Evolutionary conservation across 2,329 filamentous ascomycete species (phyloP), one percentile per base, ranked within the genome.

Genomic region (Ophiocordyceps camponoti-leonardi): DNA sequence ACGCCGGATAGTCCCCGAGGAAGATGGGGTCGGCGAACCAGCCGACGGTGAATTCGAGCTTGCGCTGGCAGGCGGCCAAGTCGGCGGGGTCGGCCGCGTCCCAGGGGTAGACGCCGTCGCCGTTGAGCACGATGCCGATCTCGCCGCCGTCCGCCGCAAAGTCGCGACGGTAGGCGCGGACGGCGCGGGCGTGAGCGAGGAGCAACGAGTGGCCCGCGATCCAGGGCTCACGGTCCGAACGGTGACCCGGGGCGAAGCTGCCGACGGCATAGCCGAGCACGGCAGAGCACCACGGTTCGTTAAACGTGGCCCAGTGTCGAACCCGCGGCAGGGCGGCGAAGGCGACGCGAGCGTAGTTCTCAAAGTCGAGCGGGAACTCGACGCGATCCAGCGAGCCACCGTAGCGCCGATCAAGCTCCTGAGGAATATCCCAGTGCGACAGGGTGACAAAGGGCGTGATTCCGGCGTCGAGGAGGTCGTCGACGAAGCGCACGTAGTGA

Each of bases 1-100:
- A 86, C 49, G 77, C 83, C 8, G 86, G 86, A 64, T 93, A 93
- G 53, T 82, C 75, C 52, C 86, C 86, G 49, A 81, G 77, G 70
- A 93, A 65, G 7, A 65, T 59, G 11, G 62, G 62, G 42, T 64
- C 57, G 1, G 60, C 62, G 45, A 63, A 65, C 62, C 62, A 65
- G 6, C 59, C 62, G 4, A 65, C 61, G 43, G 61, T 56, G 20
- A 65, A 65, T 14, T 62, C 48, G 59, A 65, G 61, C 0, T 59
- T 47, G 1, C 61, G 48, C 48, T 62, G 54, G 2, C 57, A 58
- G 1, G 62, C 62, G 5, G 59, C 58, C 0, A 46, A 45, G 23
- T 64, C 60, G 6, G 39, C 31, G 0, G 47, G 43, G 13, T 58
- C 53, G 2, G 41, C 48, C 12, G 42, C 43, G 26, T 65, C 60